Conservation (phyloP, 768 basidiomycete genomes). For the Leccinum olivaceopallidum region DNA sequence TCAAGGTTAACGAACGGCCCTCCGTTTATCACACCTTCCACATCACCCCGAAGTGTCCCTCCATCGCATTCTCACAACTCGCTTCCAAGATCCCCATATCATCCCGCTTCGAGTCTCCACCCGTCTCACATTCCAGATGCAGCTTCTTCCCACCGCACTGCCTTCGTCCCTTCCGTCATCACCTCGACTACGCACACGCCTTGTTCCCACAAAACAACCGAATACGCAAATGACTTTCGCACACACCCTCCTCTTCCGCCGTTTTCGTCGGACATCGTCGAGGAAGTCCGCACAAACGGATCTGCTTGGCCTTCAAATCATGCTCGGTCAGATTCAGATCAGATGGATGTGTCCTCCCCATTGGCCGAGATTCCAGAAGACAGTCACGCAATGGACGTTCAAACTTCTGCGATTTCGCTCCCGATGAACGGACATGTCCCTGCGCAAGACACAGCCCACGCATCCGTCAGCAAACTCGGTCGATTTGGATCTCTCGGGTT, state of each 20-base stretch:
- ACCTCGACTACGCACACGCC: conserved; percentile 33
- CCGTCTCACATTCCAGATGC: conserved; percentile 46
- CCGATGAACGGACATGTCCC: conserved; percentile 37
- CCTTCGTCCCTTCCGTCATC: conserved; percentile 47
- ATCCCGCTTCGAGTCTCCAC: conserved; percentile 39
- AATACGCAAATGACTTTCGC: conserved; percentile 34
- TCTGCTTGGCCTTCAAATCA: conserved; percentile 32
- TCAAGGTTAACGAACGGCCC: conserved; percentile 38
- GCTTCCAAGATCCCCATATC: conserved; percentile 38
- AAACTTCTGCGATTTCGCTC: conserved; percentile 50
- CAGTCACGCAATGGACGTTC: conserved; percentile 46
- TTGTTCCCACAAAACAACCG: conserved; percentile 35
- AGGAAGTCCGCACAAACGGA: conserved; percentile 30
- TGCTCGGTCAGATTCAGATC: conserved; percentile 32
- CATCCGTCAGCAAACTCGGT: conserved; percentile 52
- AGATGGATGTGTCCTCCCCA: conserved; percentile 61
- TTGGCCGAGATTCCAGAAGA: conserved; percentile 46
- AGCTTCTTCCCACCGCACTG: conserved; percentile 52
- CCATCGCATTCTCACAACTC: conserved; percentile 54
- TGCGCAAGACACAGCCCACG: conserved; percentile 39
- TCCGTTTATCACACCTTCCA: conserved; percentile 40
- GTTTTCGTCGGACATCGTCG: conserved; percentile 29
- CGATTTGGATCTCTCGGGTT: conserved; percentile 62
- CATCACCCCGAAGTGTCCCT: conserved; percentile 44
- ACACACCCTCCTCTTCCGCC: conserved; percentile 36